A percentile compares a stretch with the other conserved stretches of the same genome.
Conservation (phyloP, 1,284 basidiomycete genomes). For the Polyporus tsugae region DNA sequence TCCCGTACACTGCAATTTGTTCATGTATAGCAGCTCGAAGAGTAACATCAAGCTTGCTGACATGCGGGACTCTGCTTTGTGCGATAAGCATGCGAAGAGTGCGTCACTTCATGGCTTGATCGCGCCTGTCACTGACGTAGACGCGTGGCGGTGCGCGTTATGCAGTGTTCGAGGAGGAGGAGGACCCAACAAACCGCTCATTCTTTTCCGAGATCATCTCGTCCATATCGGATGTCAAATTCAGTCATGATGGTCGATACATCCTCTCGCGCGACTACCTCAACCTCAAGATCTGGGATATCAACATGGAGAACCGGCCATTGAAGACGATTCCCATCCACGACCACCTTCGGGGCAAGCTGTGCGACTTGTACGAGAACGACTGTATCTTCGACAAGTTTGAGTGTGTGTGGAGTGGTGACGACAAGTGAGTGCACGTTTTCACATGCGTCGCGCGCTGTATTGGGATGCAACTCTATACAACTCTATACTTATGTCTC, state of each 20-base stretch:
- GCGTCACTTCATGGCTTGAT: conserved; percentile 43
- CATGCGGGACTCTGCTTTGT: conserved; percentile 98
- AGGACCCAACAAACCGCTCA: conserved; percentile 96
- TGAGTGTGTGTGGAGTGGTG: conserved; percentile 95
- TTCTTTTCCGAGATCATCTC: conserved; percentile 99
- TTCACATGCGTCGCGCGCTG: conserved; percentile 9
- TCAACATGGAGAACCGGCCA: conserved; percentile 98
- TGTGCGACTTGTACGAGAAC: conserved; percentile 99
- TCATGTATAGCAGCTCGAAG: conserved; percentile 99
- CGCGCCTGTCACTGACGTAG: conserved; percentile 18
- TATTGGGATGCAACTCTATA: neutral
- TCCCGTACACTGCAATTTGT: conserved; percentile 96
- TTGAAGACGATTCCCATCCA: conserved; percentile 99
- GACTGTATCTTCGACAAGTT: conserved; percentile 99
- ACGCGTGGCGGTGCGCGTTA: conserved; percentile 18
- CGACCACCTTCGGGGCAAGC: conserved; percentile 95
- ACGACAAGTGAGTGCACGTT: conserved; percentile 83
- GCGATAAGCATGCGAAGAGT: conserved; percentile 98
- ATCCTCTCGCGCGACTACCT: conserved; percentile 98
- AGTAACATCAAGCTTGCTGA: conserved; percentile 99
- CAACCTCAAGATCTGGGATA: conserved; percentile 99
- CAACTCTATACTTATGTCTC: conserved; percentile 1
- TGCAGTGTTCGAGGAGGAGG: conserved; percentile 96
- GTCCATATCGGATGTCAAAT: conserved; percentile 99
- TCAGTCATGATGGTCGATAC: conserved; percentile 96